Conservation (phyloP, 768 basidiomycete genomes). For the Auricularia cornea region DNA sequence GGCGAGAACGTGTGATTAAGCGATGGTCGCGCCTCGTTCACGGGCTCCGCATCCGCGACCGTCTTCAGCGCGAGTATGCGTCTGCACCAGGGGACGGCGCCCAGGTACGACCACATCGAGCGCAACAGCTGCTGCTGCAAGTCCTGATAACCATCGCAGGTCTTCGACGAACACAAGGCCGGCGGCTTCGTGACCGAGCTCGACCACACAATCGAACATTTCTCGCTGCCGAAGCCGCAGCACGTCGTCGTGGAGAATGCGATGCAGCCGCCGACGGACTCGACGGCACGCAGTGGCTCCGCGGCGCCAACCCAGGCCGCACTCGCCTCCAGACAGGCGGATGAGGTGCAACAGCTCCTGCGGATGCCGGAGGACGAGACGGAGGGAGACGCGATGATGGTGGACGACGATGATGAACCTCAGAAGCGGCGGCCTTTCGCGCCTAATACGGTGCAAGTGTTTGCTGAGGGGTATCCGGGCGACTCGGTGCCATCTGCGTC, state of each 20-base stretch:
- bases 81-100: neutral
- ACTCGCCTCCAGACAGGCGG: neutral
- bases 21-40: slow-evolving; percentile 84
- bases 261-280: neutral
- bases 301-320: neutral
- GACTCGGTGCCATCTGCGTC: slow-evolving; percentile 2
- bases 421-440: slow-evolving; percentile 6
- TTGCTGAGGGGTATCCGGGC: slow-evolving; percentile 40
- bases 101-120: neutral
- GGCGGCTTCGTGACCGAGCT: slow-evolving; percentile 64
- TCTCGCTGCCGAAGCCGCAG: slow-evolving; percentile 50
- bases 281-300: neutral
- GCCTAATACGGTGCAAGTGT: slow-evolving; percentile 58
- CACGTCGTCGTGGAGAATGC: slow-evolving; percentile 3
- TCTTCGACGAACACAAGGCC: slow-evolving; percentile 11
- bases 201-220: slow-evolving; percentile 67
- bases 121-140: neutral
- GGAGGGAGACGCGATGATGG: slow-evolving; percentile 11
- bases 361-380: neutral
- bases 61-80: slow-evolving; percentile 71
- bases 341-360: neutral
- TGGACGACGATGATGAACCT: slow-evolving; percentile 14
- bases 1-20: slow-evolving; percentile 72
- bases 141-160: neutral
- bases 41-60: slow-evolving; percentile 77